phyloP scores from a whole-genome alignment of 495 filamentous ascomycete species.

The Penicillium lagena region DNA sequence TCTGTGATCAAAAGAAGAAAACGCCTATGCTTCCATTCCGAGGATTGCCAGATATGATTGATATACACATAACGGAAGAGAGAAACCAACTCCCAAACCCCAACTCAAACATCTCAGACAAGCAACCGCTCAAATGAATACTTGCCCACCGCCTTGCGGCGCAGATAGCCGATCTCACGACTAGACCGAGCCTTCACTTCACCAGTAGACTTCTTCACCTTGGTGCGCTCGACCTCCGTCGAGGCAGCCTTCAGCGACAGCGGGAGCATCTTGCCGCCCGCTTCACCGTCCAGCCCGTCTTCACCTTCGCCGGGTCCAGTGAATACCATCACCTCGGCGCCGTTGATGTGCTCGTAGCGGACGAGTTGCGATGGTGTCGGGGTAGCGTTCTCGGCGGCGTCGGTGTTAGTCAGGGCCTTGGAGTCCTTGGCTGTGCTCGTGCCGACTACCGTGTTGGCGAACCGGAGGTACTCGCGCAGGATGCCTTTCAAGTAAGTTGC shows the following conservation, averaged over 20 bases:
- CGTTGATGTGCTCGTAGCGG: constrained; percentile 36
- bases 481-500: constrained; percentile 61
- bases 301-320: constrained; percentile 23
- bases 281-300: constrained; percentile 29
- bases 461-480: constrained; percentile 64
- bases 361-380: constrained; percentile 16
- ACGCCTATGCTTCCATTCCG: too few relatives aligned
- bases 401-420: constrained; percentile 5
- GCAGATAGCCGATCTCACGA: constrained; percentile 65
- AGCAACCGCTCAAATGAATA: constrained; percentile 73
- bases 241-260: constrained; percentile 65
- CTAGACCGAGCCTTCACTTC: constrained; percentile 56
- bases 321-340: constrained; percentile 36
- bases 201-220: constrained; percentile 37
- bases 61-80: neutral
- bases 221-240: constrained; percentile 49
- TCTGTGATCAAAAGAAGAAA: too few relatives aligned
- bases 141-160: constrained; percentile 63
- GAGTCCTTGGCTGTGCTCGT: constrained; percentile 5
- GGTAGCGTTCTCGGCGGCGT: neutral
- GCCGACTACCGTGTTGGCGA: constrained; percentile 41
- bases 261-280: constrained; percentile 43
- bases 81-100: neutral
- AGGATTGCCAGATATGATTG: too few relatives aligned
- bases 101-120: constrained; percentile 30